phyloP scores from a whole-genome alignment of 768 basidiomycete genomes.

The Agrocybe pediades region DNA sequence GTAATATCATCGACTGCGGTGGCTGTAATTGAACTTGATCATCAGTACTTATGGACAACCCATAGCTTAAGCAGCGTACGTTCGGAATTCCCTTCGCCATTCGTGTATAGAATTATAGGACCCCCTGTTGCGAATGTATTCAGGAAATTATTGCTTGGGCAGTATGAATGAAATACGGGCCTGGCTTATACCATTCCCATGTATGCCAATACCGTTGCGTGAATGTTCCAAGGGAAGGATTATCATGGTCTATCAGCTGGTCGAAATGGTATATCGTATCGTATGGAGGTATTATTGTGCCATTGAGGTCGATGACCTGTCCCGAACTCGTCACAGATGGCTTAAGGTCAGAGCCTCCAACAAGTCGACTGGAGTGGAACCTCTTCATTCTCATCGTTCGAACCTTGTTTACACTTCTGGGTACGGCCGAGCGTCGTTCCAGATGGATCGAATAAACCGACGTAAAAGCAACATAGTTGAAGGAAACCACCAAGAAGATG shows the following conservation, averaged over 20 bases:
- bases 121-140: conserved; percentile 36
- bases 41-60: not conserved
- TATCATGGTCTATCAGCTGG: conserved; percentile 52
- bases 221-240: conserved; percentile 66
- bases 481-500: too few relatives aligned
- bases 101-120: conserved; percentile 63
- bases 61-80: conserved; percentile 28
- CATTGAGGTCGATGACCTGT: conserved; percentile 38
- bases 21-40: not conserved
- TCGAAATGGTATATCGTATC: conserved; percentile 55
- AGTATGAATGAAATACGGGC: conserved; percentile 26
- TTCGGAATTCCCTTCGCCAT: conserved; percentile 61
- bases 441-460: too few relatives aligned
- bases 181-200: conserved; percentile 62
- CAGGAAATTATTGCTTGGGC: not conserved
- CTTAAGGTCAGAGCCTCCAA: not conserved
- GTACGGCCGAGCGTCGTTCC: too few relatives aligned
- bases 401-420: too few relatives aligned
- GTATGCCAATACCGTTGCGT: conserved; percentile 73
- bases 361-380: not conserved
- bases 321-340: not conserved
- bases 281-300: conserved; percentile 43
- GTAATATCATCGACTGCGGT: conserved; percentile 47
- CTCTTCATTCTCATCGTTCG: not conserved
- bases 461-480: too few relatives aligned